Evolutionary conservation across 805 yeast genomes (phyloP).

Genomic region (Wickerhamomyces tratensis): DNA sequence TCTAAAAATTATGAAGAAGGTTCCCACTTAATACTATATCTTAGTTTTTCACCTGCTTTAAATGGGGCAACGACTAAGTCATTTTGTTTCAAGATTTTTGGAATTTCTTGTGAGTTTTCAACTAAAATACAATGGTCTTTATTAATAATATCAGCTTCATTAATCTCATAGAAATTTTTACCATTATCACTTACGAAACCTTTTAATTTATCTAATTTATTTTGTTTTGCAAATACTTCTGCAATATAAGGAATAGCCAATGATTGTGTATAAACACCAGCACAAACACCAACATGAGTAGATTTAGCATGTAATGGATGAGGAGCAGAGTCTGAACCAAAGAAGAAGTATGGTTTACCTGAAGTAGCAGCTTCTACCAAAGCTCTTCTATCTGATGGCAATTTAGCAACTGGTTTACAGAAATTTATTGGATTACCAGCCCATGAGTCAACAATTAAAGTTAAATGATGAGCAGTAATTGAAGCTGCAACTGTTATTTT

Average conservation of each 20-base stretch:
- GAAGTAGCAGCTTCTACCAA: slow-evolving; percentile 81
- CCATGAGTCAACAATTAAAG: slow-evolving; percentile 86
- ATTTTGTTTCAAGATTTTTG: slow-evolving; percentile 40
- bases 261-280: slow-evolving; percentile 95
- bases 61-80: slow-evolving; percentile 69
- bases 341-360: slow-evolving; percentile 88
- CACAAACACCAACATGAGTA: slow-evolving; percentile 77
- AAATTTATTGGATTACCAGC: slow-evolving; percentile 93
- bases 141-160: slow-evolving; percentile 31
- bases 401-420: slow-evolving; percentile 96
- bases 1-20: neutral
- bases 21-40: slow-evolving; percentile 71
- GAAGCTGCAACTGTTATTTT: slow-evolving; percentile 74
- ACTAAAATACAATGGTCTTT: slow-evolving; percentile 46
- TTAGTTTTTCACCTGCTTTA: slow-evolving; percentile 65
- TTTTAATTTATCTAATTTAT: slow-evolving; percentile 54
- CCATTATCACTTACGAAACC: slow-evolving; percentile 75
- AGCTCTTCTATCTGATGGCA: slow-evolving; percentile 77
- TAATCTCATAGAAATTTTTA: slow-evolving; percentile 55
- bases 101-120: slow-evolving; percentile 43
- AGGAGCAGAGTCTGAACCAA: slow-evolving; percentile 98
- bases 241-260: slow-evolving; percentile 79
- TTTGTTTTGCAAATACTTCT: slow-evolving; percentile 64
- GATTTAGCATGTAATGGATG: slow-evolving; percentile 79
- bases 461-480: slow-evolving; percentile 92